Percentiles rank a stretch among this genome's conserved stretches.
Evolutionary conservation across 352 stramenopile species (phyloP).

Genomic region (Pythium phragmiticola): DNA sequence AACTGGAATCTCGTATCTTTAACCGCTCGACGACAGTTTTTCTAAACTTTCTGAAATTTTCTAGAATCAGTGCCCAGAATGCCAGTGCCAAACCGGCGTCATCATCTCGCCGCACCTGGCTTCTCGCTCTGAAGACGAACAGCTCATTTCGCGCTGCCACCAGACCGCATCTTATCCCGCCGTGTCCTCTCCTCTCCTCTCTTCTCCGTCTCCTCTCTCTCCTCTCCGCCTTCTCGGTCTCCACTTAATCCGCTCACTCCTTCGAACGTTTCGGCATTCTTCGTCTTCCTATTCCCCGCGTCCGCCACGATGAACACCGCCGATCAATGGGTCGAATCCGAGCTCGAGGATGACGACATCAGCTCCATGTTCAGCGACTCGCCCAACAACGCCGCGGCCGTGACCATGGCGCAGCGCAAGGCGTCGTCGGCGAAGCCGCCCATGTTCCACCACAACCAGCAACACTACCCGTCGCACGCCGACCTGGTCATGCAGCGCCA

Average conservation of each 20-base stretch:
- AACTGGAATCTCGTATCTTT: background rate
- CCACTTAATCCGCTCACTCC: background rate
- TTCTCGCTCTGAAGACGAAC: background rate
- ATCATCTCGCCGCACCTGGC: background rate
- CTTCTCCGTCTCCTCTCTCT: background rate
- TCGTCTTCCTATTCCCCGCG: background rate
- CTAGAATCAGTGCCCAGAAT: background rate
- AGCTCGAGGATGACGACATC: slow-evolving; percentile 74
- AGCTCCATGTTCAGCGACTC: slow-evolving; percentile 74
- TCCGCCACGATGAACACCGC: slow-evolving; percentile 19
- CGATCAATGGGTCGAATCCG: slow-evolving; percentile 70
- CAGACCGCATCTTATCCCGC: background rate
- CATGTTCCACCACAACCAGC: slow-evolving; percentile 37
- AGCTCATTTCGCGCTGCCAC: background rate
- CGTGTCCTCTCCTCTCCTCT: background rate
- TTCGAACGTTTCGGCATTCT: background rate
- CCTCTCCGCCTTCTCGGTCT: background rate
- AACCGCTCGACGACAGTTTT: background rate
- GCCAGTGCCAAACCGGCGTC: slow-evolving; percentile 1
- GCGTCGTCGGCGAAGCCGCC: slow-evolving; percentile 36
- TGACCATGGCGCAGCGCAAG: slow-evolving; percentile 29
- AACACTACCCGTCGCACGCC: slow-evolving; percentile 23
- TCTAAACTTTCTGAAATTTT: slow-evolving; percentile 1
- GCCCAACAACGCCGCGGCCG: slow-evolving; percentile 42
- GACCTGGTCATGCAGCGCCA: slow-evolving; percentile 31